Percentiles rank a stretch among this genome's conserved stretches.
phyloP scores from a whole-genome alignment of 202 grass and related monocot genomes.

The Setaria italica region DNA sequence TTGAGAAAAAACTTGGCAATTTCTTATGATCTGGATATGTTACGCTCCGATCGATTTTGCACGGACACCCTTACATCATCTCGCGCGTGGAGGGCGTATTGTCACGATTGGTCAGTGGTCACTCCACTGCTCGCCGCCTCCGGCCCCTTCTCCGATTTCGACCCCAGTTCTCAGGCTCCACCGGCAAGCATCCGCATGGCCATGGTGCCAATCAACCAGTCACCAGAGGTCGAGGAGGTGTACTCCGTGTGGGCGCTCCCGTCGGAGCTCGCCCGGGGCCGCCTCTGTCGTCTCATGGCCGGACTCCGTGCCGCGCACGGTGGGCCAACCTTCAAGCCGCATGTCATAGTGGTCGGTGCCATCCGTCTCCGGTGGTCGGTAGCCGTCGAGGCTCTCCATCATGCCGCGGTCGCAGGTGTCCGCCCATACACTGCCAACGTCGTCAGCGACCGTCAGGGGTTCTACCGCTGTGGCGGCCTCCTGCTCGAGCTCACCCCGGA shows the following conservation, averaged over 20 bases:
- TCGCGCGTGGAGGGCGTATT: no score
- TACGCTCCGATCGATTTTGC: no score
- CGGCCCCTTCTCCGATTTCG: neutral
- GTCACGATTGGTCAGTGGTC: no score
- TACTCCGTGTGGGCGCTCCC: conserved; percentile 87
- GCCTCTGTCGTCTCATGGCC: conserved; percentile 72
- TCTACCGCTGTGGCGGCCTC: conserved; percentile 93
- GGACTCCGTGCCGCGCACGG: conserved; percentile 75
- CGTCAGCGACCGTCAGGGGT: conserved; percentile 55
- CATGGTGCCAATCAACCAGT: conserved; percentile 54
- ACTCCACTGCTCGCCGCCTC: no score
- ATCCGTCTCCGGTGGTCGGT: conserved; percentile 53
- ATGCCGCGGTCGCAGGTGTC: conserved; percentile 50
- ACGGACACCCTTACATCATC: no score
- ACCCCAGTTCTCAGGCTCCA: neutral
- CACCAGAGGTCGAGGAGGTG: conserved; percentile 64
- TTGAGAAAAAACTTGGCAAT: no score
- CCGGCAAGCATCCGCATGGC: no score
- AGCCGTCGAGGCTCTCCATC: conserved; percentile 62
- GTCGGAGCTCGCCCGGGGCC: conserved; percentile 55
- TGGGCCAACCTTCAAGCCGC: conserved; percentile 77
- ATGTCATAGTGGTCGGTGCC: conserved; percentile 83
- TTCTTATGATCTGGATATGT: no score
- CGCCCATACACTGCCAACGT: conserved; percentile 61
- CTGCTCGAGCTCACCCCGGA: conserved; percentile 74